A percentile compares a stretch with the other conserved stretches of the same genome.
Evolutionary conservation across 2,329 filamentous ascomycete genomes (phyloP).

Genomic region (Phoma herbarum): DNA sequence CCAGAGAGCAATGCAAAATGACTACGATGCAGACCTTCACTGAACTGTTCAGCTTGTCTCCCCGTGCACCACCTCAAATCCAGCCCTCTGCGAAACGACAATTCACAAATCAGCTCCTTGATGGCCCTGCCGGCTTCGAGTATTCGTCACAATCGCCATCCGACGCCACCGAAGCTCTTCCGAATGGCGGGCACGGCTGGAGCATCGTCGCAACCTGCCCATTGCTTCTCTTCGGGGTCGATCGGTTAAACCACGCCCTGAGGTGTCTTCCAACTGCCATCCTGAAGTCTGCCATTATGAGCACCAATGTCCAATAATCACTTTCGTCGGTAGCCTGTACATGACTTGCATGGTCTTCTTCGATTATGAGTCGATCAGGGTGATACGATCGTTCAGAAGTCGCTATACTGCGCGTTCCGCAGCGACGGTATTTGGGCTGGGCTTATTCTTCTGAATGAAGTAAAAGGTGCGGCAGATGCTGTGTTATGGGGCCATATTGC

Average conservation of each 20-base stretch:
- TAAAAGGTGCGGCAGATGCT: conserved; percentile 26
- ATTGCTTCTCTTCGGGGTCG: conserved; percentile 60
- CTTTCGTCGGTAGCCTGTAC: background rate
- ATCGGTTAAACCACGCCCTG: conserved; percentile 66
- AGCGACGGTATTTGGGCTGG: background rate
- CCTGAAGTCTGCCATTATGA: background rate
- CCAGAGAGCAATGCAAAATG: background rate
- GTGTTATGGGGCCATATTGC: conserved; percentile 33
- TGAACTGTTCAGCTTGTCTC: background rate
- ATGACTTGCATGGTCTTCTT: background rate
- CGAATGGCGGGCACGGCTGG: conserved; percentile 61
- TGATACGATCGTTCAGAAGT: background rate
- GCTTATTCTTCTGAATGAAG: conserved; percentile 36
- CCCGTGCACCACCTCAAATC: background rate
- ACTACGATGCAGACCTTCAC: background rate
- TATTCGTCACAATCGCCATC: background rate
- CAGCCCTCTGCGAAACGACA: background rate
- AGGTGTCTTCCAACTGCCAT: conserved; percentile 63
- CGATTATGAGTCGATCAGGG: background rate
- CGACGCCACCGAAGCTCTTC: conserved; percentile 34
- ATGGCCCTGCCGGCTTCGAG: background rate
- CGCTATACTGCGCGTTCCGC: background rate
- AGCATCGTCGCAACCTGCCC: conserved; percentile 51
- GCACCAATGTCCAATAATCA: background rate
- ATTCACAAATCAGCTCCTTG: background rate